Evolutionary conservation across 345 rosid species (phyloP).

Genomic region (Aegle marmelos): DNA sequence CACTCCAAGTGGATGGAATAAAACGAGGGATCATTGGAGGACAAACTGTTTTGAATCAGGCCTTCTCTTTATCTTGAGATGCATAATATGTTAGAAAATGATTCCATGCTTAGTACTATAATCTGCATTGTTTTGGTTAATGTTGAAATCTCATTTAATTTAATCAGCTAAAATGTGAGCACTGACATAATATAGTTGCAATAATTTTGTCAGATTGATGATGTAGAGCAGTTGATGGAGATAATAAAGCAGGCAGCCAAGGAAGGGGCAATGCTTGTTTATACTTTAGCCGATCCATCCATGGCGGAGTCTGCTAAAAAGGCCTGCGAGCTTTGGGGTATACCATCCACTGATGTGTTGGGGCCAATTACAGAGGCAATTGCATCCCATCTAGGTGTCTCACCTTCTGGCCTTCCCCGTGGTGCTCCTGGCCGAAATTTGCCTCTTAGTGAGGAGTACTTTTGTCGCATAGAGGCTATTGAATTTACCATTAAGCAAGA

Average conservation of each 20-base stretch:
- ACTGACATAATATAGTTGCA: neutral
- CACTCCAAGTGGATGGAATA: too few relatives aligned
- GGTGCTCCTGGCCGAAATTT: conserved; percentile 52
- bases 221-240: conserved; percentile 63
- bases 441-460: conserved; percentile 68
- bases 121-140: neutral
- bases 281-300: conserved; percentile 76
- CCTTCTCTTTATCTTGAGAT: neutral
- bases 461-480: conserved; percentile 65
- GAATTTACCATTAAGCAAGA: conserved; percentile 93
- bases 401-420: conserved; percentile 82
- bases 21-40: too few relatives aligned
- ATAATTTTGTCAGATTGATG: conserved; percentile 51
- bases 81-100: neutral
- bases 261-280: conserved; percentile 73
- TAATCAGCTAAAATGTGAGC: neutral
- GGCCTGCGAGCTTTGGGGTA: conserved; percentile 67
- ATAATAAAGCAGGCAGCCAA: conserved; percentile 81
- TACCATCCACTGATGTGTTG: conserved; percentile 69
- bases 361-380: conserved; percentile 85
- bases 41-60: neutral
- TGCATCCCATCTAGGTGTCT: conserved; percentile 77
- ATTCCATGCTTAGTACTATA: neutral
- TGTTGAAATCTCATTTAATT: neutral
- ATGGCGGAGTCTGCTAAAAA: conserved; percentile 67